Conservation (phyloP, 805 yeast species). For the Metschnikowia sp. region DNA sequence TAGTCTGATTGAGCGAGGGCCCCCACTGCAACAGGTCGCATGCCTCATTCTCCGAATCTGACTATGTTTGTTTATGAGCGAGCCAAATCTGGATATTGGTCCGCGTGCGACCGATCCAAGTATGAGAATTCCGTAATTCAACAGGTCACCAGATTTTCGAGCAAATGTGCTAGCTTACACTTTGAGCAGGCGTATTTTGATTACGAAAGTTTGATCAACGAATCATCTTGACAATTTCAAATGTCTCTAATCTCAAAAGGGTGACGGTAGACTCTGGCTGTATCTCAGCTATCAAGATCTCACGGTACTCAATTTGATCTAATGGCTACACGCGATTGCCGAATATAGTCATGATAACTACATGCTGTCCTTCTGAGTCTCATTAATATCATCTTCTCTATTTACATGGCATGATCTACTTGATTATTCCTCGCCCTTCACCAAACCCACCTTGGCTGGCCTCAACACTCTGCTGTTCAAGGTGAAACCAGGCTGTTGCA, state of each 20-base stretch:
- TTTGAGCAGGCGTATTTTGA: no score
- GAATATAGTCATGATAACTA: no score
- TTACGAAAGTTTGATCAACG: neutral
- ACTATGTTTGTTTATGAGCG: neutral
- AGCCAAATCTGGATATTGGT: neutral
- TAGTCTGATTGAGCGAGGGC: neutral
- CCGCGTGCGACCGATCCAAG: neutral
- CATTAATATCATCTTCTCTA: neutral
- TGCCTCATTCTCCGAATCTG: no score
- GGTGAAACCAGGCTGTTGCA: slow-evolving; percentile 86
- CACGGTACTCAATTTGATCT: no score
- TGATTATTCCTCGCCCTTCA: slow-evolving; percentile 44
- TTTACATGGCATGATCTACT: neutral
- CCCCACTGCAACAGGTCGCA: neutral
- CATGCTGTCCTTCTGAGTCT: neutral
- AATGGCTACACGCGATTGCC: no score
- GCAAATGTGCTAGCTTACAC: no score
- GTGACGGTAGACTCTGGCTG: neutral
- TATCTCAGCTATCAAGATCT: neutral
- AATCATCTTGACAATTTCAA: no score
- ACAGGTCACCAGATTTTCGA: no score
- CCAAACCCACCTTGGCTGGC: slow-evolving; percentile 95
- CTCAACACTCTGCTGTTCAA: slow-evolving; percentile 84
- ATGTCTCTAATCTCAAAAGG: neutral
- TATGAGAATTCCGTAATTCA: neutral